Base-by-base conservation (phyloP, 495 filamentous ascomycete species). In the Penicillium silybi region DNA sequence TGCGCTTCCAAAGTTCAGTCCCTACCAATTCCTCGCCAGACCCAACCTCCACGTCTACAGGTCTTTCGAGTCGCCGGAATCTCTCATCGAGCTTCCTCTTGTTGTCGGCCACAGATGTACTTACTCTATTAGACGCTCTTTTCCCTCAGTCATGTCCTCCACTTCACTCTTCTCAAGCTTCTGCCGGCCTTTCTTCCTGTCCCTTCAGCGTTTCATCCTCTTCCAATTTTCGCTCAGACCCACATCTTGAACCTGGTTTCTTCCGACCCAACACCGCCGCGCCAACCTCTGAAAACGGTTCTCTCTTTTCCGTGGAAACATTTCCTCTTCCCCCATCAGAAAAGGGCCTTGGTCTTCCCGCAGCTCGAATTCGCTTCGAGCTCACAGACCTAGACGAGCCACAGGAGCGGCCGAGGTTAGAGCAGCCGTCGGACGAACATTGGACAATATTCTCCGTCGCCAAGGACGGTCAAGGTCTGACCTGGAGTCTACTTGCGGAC, bases 391-490 rank as follows among this genome's bases (percentile, higher is more conserved):
- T 72, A 47, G 63, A 66, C 18, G 72, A 75, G 40, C 61, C 61
- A 11, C 63, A 66, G 43, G 62, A 61, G 43, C 71, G 65, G 27
- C 43, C 58, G 9, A 62, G 48, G 40, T 38, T 73, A 45, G 72
- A 75, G 25, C 69, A 71, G 25, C 73, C 72, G 6, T 71, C 72
- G 6, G 58, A 61, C 11, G 73, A 77, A 53, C 62, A 77, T 46
- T 77, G 73, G 73, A 57, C 71, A 1, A 80, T 93, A 19, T 76
- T 95, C 23, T 91, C 90, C 50, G 80, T 95, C 56, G 84, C 86
- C 2, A 68, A 80, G 15, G 81, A 92, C 70, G 87, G 87, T 13
- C 80, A 80, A 56, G 68, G 75, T 45, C 72, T 93, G 22, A 82
- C 80, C 20, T 82, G 86, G 53, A 81, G 86, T 41, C 85, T 92